Percentiles rank a stretch among this genome's conserved stretches.
Conservation (phyloP, 371 early-diverging fungal species). For the Mucor saturninus region DNA sequence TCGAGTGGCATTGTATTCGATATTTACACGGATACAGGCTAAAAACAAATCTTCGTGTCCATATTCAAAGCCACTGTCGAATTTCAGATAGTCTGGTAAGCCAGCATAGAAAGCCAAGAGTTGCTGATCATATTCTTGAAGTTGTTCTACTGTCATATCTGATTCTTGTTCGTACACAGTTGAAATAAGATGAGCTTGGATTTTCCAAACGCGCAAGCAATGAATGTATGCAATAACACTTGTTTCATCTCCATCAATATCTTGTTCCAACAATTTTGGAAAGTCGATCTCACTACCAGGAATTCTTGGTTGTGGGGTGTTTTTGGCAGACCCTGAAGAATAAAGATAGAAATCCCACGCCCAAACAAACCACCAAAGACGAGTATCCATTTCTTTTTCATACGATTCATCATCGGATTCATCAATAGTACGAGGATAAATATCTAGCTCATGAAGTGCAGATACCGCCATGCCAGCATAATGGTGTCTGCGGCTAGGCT, state of each 20-base stretch:
- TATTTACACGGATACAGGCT: constrained; percentile 48
- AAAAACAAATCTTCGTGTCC: constrained; percentile 44
- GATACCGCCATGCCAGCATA: constrained; percentile 56
- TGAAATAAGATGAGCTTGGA: constrained; percentile 46
- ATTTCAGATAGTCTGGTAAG: constrained; percentile 45
- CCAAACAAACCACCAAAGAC: constrained; percentile 60
- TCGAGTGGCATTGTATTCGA: constrained; percentile 52
- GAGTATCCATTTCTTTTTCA: constrained; percentile 53
- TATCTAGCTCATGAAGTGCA: constrained; percentile 44
- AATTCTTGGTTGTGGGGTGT: constrained; percentile 37
- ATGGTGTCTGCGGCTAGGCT: constrained; percentile 38
- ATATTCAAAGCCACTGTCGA: constrained; percentile 54
- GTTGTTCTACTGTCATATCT: constrained; percentile 51
- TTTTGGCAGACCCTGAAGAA: constrained; percentile 42
- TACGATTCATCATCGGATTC: constrained; percentile 41
- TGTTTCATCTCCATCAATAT: constrained; percentile 47
- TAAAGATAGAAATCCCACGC: constrained; percentile 48
- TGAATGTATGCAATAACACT: constrained; percentile 36
- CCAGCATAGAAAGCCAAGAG: constrained; percentile 31
- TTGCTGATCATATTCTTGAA: constrained; percentile 39
- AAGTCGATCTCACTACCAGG: constrained; percentile 33
- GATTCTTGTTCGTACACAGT: constrained; percentile 48
- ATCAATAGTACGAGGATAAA: constrained; percentile 50
- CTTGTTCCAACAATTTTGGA: constrained; percentile 49
- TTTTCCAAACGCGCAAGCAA: constrained; percentile 42